Evolutionary conservation across 2,329 filamentous ascomycete genomes (phyloP).

Genomic region (Aspergillus calidoustus): DNA sequence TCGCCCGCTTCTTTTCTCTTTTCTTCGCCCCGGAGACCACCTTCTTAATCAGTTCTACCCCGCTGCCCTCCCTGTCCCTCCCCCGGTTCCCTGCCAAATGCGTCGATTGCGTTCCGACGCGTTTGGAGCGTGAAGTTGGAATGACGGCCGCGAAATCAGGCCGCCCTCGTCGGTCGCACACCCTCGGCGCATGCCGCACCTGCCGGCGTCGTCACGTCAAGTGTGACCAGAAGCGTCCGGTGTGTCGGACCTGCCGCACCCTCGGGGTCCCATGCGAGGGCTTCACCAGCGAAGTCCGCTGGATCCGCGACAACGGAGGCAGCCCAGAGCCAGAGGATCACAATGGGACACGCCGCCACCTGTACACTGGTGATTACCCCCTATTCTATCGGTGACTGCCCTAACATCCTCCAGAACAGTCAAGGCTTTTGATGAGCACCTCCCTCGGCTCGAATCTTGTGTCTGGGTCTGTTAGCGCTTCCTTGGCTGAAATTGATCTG

Average conservation of each 20-base stretch:
- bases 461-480: conserved; percentile 38
- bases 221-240: conserved; percentile 41
- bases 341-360: conserved; percentile 33
- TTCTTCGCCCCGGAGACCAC: background rate
- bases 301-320: conserved; percentile 29
- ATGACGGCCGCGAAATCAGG: conserved; percentile 8
- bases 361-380: conserved; percentile 34
- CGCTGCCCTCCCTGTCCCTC: background rate
- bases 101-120: background rate
- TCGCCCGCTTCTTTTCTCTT: background rate
- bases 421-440: conserved; percentile 38
- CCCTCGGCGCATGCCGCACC: conserved; percentile 39
- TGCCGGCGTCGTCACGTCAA: conserved; percentile 43
- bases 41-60: too few species aligned
- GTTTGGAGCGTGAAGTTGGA: background rate
- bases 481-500: conserved; percentile 37
- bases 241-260: conserved; percentile 36
- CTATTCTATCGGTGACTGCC: background rate
- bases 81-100: background rate
- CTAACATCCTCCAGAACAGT: conserved; percentile 28
- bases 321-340: conserved; percentile 16
- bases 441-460: conserved; percentile 31
- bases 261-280: conserved; percentile 37
- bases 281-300: conserved; percentile 35
- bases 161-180: conserved; percentile 34